phyloP scores from a whole-genome alignment of 371 early-diverging fungal species.

The Rhizoclosmatium hyalinum region DNA sequence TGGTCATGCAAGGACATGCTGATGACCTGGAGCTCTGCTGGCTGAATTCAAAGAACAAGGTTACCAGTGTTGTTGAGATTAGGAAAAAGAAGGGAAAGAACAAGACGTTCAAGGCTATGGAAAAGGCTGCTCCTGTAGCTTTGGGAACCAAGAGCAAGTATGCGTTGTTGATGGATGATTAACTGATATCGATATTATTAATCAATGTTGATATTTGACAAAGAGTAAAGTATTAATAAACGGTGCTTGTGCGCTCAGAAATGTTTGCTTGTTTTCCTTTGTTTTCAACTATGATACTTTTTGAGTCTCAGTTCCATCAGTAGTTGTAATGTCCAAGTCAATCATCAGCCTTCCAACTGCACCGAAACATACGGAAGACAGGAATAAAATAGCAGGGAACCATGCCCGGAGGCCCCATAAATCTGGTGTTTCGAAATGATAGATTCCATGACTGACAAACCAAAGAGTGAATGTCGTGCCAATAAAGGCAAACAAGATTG shows the following conservation, averaged over 20 bases:
- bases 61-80: constrained; percentile 1
- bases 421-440: constrained; percentile 59
- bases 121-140: no score
- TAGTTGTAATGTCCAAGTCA: not conserved
- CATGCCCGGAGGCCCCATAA: constrained; percentile 65
- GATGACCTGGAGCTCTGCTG: constrained; percentile 24
- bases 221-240: no score
- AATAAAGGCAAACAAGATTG: constrained; percentile 51
- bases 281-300: no score
- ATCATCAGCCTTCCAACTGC: constrained; percentile 54
- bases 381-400: constrained; percentile 67
- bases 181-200: no score
- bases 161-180: no score
- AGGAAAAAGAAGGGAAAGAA: not conserved
- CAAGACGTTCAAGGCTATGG: not conserved
- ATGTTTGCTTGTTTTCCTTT: no score
- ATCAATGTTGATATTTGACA: no score
- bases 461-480: constrained; percentile 52
- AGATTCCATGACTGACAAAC: constrained; percentile 13
- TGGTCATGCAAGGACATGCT: constrained; percentile 13
- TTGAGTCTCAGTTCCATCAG: no score
- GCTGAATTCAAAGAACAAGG: constrained; percentile 6
- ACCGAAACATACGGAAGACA: constrained; percentile 65
- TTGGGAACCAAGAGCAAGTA: no score
- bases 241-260: no score